These are phyloP conservation scores for Ganoderma multipileum DNA, from an alignment of 1,284 basidiomycete species.

Conservation along the genomic window DNA sequence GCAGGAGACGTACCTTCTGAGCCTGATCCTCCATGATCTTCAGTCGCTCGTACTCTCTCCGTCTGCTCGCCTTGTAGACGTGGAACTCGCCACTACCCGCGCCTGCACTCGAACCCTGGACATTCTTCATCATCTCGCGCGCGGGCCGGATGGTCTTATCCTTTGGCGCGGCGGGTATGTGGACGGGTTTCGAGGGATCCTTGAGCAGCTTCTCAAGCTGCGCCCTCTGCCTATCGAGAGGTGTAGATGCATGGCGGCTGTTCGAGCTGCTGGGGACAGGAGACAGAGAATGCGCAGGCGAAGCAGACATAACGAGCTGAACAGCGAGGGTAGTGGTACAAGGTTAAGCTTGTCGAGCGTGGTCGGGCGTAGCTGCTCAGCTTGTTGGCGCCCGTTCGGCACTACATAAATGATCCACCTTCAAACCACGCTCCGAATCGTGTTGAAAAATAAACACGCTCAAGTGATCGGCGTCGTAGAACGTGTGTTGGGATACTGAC, in stretches of 20 bases:
- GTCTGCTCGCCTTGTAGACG: slow-evolving; percentile 95
- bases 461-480: too few relatives aligned
- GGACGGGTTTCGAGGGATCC: slow-evolving; percentile 83
- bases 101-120: slow-evolving; percentile 92
- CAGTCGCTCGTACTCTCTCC: slow-evolving; percentile 94
- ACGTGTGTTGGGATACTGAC: too few relatives aligned
- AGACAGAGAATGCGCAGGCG: slow-evolving; percentile 34
- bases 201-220: slow-evolving; percentile 88
- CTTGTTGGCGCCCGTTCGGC: too few relatives aligned
- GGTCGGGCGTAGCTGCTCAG: too few relatives aligned
- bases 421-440: too few relatives aligned
- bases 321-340: background rate
- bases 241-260: slow-evolving; percentile 71
- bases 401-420: too few relatives aligned
- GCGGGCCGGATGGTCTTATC: slow-evolving; percentile 82
- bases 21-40: slow-evolving; percentile 89
- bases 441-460: too few relatives aligned
- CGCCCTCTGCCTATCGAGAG: slow-evolving; percentile 75
- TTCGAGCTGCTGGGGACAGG: slow-evolving; percentile 32
- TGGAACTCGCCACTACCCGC: slow-evolving; percentile 97
- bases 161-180: slow-evolving; percentile 76
- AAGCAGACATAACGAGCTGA: slow-evolving; percentile 33
- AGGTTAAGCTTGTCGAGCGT: background rate
- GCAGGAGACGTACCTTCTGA: slow-evolving; percentile 65
- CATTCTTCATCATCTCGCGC: slow-evolving; percentile 98